Conservation (phyloP, 2,329 filamentous ascomycete species). For the Zasmidium cellare region DNA sequence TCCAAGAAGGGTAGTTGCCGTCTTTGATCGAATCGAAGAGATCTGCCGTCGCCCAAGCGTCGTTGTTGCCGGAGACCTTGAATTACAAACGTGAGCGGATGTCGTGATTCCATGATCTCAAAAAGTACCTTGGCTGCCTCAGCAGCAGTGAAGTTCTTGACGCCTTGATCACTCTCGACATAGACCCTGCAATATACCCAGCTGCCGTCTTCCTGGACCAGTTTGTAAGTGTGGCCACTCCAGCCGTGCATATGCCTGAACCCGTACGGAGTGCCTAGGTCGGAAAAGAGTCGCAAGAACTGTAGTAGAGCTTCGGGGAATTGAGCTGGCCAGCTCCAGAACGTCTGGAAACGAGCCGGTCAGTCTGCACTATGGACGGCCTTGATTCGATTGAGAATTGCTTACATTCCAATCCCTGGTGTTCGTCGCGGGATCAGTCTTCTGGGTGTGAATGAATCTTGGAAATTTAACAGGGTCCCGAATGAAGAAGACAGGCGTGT, state of each 20-base stretch:
- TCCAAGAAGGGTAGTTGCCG: conserved; percentile 46
- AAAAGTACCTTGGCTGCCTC: conserved; percentile 39
- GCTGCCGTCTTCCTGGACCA: conserved; percentile 48
- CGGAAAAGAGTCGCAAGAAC: conserved; percentile 53
- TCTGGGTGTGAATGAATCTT: conserved; percentile 41
- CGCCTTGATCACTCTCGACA: conserved; percentile 43
- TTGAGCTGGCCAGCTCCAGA: conserved; percentile 44
- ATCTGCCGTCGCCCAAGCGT: conserved; percentile 52
- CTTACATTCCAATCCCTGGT: conserved; percentile 31
- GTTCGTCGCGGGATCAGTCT: conserved; percentile 39
- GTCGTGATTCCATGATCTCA: background rate
- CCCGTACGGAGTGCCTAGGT: conserved; percentile 51
- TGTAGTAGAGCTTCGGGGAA: conserved; percentile 53
- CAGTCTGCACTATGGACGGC: too few species aligned
- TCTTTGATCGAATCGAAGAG: conserved; percentile 47
- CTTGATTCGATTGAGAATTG: too few species aligned
- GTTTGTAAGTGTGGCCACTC: conserved; percentile 25
- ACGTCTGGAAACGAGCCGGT: conserved; percentile 31
- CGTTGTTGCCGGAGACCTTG: conserved; percentile 48
- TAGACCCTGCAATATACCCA: conserved; percentile 45
- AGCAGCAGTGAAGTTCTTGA: conserved; percentile 49
- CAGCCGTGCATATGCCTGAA: conserved; percentile 33
- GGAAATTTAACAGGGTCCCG: conserved; percentile 47
- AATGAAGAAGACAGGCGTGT: conserved; percentile 41
- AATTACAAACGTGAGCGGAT: conserved; percentile 1